phyloP scores from a whole-genome alignment of 225 moss, liverwort and hornwort species.

The Rhytidiadelphus loreus region DNA sequence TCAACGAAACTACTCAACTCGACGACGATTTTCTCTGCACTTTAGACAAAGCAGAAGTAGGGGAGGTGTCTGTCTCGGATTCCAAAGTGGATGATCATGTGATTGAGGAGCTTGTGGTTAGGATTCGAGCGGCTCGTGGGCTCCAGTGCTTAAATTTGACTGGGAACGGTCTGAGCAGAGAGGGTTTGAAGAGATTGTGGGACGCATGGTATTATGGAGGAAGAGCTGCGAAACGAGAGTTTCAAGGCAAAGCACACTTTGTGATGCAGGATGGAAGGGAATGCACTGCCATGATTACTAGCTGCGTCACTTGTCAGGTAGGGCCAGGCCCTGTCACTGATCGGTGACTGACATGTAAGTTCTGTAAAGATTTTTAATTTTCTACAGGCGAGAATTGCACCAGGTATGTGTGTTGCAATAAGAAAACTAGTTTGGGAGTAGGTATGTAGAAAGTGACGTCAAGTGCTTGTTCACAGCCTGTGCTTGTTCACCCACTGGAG shows the following conservation, averaged over 20 bases:
- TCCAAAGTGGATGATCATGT: neutral
- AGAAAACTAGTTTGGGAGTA: neutral
- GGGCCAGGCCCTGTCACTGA: neutral
- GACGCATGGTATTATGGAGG: conserved; percentile 43
- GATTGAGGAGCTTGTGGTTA: conserved; percentile 24
- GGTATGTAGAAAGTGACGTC: neutral
- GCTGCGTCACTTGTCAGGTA: conserved; percentile 14
- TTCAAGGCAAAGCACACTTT: conserved; percentile 35
- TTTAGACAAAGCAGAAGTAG: neutral
- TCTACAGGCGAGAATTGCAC: neutral
- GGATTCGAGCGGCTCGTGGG: conserved; percentile 40
- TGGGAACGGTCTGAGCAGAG: conserved; percentile 25
- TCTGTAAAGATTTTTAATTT: neutral
- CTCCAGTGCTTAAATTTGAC: conserved; percentile 60
- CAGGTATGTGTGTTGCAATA: neutral
- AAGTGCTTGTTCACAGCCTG: neutral
- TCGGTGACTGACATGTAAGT: neutral
- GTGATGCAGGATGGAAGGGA: conserved; percentile 35
- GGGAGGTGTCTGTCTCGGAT: neutral
- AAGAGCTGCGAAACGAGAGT: conserved; percentile 14
- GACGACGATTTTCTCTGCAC: neutral
- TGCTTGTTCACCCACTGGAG: neutral
- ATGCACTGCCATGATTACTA: conserved; percentile 14
- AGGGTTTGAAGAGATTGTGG: conserved; percentile 28
- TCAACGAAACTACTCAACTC: conserved; percentile 16